Conservation (phyloP, 2,329 filamentous ascomycete genomes). For the Cladorrhinum sp. region DNA sequence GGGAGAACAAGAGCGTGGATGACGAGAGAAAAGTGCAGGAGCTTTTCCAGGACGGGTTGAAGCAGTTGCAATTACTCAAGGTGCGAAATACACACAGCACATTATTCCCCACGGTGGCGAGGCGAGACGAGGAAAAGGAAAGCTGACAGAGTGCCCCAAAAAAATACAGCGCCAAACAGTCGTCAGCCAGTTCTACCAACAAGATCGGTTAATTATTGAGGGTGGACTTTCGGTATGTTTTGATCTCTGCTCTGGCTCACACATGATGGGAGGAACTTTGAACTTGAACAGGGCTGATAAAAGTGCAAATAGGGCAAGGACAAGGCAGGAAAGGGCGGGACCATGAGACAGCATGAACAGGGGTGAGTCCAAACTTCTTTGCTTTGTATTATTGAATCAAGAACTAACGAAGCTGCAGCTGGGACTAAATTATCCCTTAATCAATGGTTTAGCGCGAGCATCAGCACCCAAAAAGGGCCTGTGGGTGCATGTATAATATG, state of each 20-base stretch:
- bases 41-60: conserved; percentile 81
- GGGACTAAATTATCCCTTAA: neutral
- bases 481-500: neutral
- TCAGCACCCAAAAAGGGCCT: neutral
- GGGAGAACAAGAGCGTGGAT: conserved; percentile 69
- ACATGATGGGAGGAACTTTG: too few species aligned
- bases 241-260: conserved; percentile 2
- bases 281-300: neutral
- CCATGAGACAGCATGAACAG: conserved; percentile 73
- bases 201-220: conserved; percentile 89
- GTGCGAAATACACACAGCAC: conserved; percentile 44
- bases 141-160: conserved; percentile 8
- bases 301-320: conserved; percentile 63
- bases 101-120: neutral
- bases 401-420: neutral
- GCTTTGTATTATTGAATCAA: neutral
- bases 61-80: conserved; percentile 87
- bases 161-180: conserved; percentile 79
- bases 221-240: conserved; percentile 71
- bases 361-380: conserved; percentile 54
- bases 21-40: conserved; percentile 81
- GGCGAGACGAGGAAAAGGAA: conserved; percentile 4
- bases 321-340: conserved; percentile 60
- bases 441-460: neutral
- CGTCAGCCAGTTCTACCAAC: conserved; percentile 90